Conservation (phyloP, 2,329 filamentous ascomycete species). For the Aspergillus melleus region DNA sequence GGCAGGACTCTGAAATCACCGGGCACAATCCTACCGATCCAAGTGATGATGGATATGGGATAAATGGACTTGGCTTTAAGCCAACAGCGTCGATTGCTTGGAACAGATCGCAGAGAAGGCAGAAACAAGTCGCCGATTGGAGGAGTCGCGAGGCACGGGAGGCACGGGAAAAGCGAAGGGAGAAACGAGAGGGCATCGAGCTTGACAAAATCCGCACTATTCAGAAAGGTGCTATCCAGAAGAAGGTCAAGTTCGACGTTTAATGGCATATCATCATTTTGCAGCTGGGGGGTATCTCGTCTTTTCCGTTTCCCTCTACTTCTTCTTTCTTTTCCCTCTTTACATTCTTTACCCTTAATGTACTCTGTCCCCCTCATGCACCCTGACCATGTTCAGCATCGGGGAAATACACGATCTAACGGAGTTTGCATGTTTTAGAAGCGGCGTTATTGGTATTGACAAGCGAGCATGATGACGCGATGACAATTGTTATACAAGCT, state of each 20-base stretch:
- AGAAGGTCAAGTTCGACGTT: constrained; percentile 44
- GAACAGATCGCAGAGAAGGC: constrained; percentile 55
- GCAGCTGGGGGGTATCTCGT: background rate
- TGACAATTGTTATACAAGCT: constrained; percentile 2
- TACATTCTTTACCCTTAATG: background rate
- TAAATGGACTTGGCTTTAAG: constrained; percentile 64
- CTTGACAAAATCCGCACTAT: constrained; percentile 28
- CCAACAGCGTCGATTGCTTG: constrained; percentile 61
- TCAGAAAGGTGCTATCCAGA: constrained; percentile 34
- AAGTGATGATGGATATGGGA: constrained; percentile 62
- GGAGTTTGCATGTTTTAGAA: constrained; percentile 6
- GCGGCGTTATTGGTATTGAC: constrained; percentile 11
- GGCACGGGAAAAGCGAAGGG: constrained; percentile 57
- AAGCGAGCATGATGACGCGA: constrained; percentile 14
- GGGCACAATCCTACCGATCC: constrained; percentile 58
- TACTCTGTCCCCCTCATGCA: background rate
- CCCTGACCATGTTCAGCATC: background rate
- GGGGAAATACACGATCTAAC: background rate
- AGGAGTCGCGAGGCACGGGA: constrained; percentile 59
- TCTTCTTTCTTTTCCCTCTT: constrained; percentile 4
- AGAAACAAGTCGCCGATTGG: constrained; percentile 62
- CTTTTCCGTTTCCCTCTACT: no score
- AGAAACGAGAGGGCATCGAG: constrained; percentile 45
- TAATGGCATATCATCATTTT: constrained; percentile 6
- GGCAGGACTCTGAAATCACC: constrained; percentile 64